Evolutionary conservation across 208 protist genomes (phyloP).

Genomic region (Herpetomonas samuelpessoai): DNA sequence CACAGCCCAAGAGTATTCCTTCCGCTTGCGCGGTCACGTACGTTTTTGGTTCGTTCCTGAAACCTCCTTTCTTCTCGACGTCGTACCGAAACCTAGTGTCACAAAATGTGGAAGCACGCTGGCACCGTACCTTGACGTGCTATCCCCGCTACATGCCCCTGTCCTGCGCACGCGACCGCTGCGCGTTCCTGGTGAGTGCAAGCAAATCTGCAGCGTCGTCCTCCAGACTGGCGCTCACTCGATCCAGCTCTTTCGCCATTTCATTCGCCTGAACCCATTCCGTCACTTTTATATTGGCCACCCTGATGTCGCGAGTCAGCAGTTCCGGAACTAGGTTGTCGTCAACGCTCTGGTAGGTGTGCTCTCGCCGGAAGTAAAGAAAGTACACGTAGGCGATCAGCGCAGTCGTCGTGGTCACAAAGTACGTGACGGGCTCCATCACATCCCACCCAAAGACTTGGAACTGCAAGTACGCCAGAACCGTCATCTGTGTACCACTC

Average conservation of each 20-base stretch:
- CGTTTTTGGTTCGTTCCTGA: too few species aligned
- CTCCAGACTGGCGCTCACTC: conserved; percentile 12
- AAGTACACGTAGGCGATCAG: conserved; percentile 58
- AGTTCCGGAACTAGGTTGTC: conserved; percentile 37
- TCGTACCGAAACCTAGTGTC: too few species aligned
- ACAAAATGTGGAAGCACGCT: too few species aligned
- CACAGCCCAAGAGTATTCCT: too few species aligned
- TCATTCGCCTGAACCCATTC: conserved; percentile 17
- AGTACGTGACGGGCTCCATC: conserved; percentile 83
- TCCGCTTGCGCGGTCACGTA: too few species aligned
- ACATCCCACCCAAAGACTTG: conserved; percentile 78
- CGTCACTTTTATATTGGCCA: conserved; percentile 9
- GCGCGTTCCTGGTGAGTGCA: too few species aligned
- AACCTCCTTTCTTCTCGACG: too few species aligned
- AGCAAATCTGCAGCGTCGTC: conserved; percentile 12
- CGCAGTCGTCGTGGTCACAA: conserved; percentile 58
- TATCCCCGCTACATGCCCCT: too few species aligned
- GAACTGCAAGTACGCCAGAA: conserved; percentile 78
- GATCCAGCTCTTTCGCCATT: conserved; percentile 21
- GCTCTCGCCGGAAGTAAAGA: conserved; percentile 40
- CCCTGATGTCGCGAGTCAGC: conserved; percentile 25
- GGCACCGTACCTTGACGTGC: too few species aligned
- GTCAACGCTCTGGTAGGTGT: conserved; percentile 50
- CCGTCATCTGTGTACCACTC: conserved; percentile 64
- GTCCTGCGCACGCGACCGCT: too few species aligned